Evolutionary conservation across 345 rosid species (phyloP).

Genomic region (Eucalyptus brandiana): DNA sequence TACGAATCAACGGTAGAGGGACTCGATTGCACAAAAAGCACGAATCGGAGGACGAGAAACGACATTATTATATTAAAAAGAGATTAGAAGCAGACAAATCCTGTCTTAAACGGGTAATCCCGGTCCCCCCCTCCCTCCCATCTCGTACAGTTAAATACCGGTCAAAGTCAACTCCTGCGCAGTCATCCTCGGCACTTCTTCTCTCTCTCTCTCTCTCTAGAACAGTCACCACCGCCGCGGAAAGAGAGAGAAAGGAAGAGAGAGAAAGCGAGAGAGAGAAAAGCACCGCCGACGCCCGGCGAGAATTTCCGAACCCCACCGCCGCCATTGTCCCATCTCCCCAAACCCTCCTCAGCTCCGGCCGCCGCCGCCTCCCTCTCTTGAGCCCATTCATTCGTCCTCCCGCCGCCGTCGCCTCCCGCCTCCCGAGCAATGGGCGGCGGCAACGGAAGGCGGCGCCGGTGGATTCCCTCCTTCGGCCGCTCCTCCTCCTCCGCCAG

Average conservation of each 20-base stretch:
- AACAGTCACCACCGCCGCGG: not conserved
- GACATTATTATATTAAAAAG: not conserved
- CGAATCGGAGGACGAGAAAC: not conserved
- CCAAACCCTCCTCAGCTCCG: not conserved
- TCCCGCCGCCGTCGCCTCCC: not conserved
- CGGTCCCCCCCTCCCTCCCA: not conserved
- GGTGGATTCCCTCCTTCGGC: slow-evolving; percentile 42
- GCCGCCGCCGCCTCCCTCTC: not conserved
- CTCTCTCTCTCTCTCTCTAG: not conserved
- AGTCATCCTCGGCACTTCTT: not conserved
- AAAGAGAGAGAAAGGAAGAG: not conserved
- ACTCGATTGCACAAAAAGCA: not conserved
- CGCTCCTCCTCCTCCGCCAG: not conserved
- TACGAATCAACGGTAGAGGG: not conserved
- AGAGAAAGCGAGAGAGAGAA: not conserved
- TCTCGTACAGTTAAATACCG: not conserved
- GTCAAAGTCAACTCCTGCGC: not conserved
- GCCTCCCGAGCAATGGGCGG: not conserved
- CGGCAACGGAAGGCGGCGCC: slow-evolving; percentile 2
- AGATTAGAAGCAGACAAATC: not conserved
- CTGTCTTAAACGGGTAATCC: not conserved
- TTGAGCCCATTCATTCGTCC: not conserved
- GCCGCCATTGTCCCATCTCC: not conserved
- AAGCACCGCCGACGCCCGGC: not conserved
- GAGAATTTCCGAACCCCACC: not conserved